Percentiles rank a stretch among this genome's conserved stretches.
Conservation (phyloP, 2,329 filamentous ascomycete genomes). For the Calonectria fujianensis region DNA sequence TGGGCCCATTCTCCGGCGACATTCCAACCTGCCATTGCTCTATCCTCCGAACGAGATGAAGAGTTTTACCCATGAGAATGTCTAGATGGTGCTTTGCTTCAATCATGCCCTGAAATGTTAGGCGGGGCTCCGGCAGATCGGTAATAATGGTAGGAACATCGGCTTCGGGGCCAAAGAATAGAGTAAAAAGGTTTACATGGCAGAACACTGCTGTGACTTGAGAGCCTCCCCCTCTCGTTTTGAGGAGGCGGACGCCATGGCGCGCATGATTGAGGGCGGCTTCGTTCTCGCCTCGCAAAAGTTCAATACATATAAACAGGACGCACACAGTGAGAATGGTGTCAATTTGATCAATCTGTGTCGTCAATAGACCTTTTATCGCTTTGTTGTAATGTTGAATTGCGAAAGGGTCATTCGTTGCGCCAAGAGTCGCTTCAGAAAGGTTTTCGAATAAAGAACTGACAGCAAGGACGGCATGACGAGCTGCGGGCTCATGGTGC, state of each 20-base stretch:
- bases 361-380: conserved; percentile 58
- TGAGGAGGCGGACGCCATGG: conserved; percentile 63
- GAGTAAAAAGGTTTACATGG: conserved; percentile 63
- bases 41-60: conserved; percentile 57
- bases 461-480: conserved; percentile 63
- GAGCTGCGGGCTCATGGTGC: conserved; percentile 60
- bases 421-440: conserved; percentile 32
- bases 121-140: background rate
- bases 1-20: background rate
- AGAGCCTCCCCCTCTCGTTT: conserved; percentile 49
- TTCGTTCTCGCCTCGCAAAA: conserved; percentile 61
- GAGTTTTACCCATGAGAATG: conserved; percentile 52
- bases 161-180: conserved; percentile 58
- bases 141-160: conserved; percentile 34
- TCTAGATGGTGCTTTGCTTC: conserved; percentile 59
- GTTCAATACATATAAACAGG: conserved; percentile 67
- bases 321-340: conserved; percentile 63
- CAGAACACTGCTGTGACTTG: conserved; percentile 61
- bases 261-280: conserved; percentile 61
- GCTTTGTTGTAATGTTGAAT: conserved; percentile 65
- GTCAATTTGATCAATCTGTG: conserved; percentile 52
- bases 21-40: conserved; percentile 44
- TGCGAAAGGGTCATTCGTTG: conserved; percentile 57
- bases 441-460: conserved; percentile 63
- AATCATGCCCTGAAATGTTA: conserved; percentile 39